Conservation (phyloP, 352 stramenopile species). For the Globisporangium echinulatum region DNA sequence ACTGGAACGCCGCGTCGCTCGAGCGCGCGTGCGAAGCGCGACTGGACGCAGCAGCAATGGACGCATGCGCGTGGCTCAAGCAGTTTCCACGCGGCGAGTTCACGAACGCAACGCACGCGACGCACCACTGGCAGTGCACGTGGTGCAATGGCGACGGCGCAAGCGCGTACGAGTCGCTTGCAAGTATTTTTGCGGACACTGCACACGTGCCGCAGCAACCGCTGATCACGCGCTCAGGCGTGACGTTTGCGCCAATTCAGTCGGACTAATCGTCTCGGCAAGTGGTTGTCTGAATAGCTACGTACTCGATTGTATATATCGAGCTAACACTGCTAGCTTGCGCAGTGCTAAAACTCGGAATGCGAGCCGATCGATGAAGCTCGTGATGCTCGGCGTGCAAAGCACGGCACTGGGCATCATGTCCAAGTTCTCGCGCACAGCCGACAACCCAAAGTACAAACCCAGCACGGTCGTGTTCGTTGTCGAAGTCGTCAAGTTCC, state of each 20-base stretch:
- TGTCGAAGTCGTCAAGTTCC: constrained; percentile 79
- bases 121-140: constrained; percentile 56
- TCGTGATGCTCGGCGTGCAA: constrained; percentile 83
- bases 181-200: constrained; percentile 16
- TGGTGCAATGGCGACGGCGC: constrained; percentile 36
- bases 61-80: constrained; percentile 33
- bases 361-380: constrained; percentile 46
- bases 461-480: constrained; percentile 74
- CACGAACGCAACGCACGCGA: constrained; percentile 33
- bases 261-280: too few relatives aligned
- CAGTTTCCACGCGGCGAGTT: constrained; percentile 38
- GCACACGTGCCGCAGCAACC: not conserved
- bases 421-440: constrained; percentile 82
- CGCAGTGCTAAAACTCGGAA: too few relatives aligned
- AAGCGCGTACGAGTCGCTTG: constrained; percentile 20
- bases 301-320: too few relatives aligned
- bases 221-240: not conserved
- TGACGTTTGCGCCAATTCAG: constrained; percentile 1
- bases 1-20: constrained; percentile 43
- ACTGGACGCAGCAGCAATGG: constrained; percentile 14
- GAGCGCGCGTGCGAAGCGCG: constrained; percentile 16
- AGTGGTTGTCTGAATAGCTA: too few relatives aligned
- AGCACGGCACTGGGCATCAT: constrained; percentile 84
- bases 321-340: too few relatives aligned
- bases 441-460: constrained; percentile 71